These are phyloP conservation scores for Colletotrichum theobromicola DNA, from an alignment of 2,329 filamentous ascomycete species.

Conservation along the genomic window DNA sequence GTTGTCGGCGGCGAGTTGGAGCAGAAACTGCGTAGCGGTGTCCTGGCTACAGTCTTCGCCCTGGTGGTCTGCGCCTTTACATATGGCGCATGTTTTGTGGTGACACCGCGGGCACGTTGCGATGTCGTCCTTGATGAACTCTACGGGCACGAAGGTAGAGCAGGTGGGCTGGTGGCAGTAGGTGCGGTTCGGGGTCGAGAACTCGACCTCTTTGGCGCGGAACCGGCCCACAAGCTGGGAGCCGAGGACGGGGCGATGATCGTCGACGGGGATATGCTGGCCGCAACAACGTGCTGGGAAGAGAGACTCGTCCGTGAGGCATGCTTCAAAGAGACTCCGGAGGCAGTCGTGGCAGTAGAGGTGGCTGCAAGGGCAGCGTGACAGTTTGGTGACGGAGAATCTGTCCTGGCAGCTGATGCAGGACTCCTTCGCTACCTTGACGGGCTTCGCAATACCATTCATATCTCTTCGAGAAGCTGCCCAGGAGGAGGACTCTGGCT, in stretches of 20 bases:
- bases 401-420: not conserved
- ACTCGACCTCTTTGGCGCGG: conserved; percentile 52
- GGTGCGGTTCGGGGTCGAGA: conserved; percentile 48
- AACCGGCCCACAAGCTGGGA: conserved; percentile 37
- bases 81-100: conserved; percentile 45
- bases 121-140: conserved; percentile 31
- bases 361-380: conserved; percentile 43
- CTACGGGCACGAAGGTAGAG: conserved; percentile 48
- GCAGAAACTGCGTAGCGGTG: not conserved
- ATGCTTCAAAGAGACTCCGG: conserved; percentile 42
- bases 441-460: too few relatives aligned
- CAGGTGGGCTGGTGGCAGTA: conserved; percentile 56
- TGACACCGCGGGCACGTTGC: conserved; percentile 49
- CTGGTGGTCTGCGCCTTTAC: not conserved
- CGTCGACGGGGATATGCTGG: conserved; percentile 41
- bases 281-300: conserved; percentile 63
- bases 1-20: not conserved
- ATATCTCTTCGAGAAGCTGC: not conserved
- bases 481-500: not conserved
- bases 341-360: conserved; percentile 59
- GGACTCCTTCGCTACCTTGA: not conserved
- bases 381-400: not conserved
- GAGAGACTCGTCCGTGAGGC: conserved; percentile 52
- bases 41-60: not conserved
- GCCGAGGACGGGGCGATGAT: not conserved